phyloP scores from a whole-genome alignment of 2,329 filamentous ascomycete genomes.

The Diaporthe ilicicola region DNA sequence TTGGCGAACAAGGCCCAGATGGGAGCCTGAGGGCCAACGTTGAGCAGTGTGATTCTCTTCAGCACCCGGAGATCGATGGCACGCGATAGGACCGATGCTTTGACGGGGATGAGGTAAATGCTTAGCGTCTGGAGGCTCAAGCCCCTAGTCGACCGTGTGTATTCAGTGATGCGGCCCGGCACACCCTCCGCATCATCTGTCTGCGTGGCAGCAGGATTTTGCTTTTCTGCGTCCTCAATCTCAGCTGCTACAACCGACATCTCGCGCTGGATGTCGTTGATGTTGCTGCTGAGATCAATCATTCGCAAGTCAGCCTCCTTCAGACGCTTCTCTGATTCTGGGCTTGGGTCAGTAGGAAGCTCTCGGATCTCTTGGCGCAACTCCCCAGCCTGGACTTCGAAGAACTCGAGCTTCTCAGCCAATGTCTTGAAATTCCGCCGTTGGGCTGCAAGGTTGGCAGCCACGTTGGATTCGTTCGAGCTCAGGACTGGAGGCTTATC shows the following conservation, averaged over 20 bases:
- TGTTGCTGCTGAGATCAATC: conserved; percentile 41
- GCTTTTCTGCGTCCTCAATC: conserved; percentile 44
- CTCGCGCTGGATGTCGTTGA: conserved; percentile 46
- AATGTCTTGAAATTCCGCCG: conserved; percentile 46
- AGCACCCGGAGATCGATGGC: conserved; percentile 66
- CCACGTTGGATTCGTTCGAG: conserved; percentile 33
- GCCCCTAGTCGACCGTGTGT: conserved; percentile 66
- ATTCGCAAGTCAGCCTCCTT: conserved; percentile 42
- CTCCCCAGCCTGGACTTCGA: conserved; percentile 42
- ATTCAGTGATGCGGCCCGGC: conserved; percentile 53
- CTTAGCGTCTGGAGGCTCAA: conserved; percentile 62
- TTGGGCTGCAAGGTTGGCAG: conserved; percentile 41
- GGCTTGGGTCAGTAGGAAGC: conserved; percentile 34
- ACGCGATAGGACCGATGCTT: conserved; percentile 62
- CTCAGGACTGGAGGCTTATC: not conserved
- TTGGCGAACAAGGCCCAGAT: conserved; percentile 67
- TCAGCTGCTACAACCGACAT: conserved; percentile 48
- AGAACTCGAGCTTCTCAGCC: conserved; percentile 42
- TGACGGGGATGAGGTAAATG: conserved; percentile 68
- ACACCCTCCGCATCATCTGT: conserved; percentile 37
- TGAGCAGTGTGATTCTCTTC: conserved; percentile 67
- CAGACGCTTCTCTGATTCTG: conserved; percentile 33
- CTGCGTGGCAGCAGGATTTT: conserved; percentile 28
- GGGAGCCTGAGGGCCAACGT: conserved; percentile 67
- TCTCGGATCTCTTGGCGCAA: conserved; percentile 44